Conservation (phyloP, 2,329 filamentous ascomycete species). For the Sphaerulina vaccinii region DNA sequence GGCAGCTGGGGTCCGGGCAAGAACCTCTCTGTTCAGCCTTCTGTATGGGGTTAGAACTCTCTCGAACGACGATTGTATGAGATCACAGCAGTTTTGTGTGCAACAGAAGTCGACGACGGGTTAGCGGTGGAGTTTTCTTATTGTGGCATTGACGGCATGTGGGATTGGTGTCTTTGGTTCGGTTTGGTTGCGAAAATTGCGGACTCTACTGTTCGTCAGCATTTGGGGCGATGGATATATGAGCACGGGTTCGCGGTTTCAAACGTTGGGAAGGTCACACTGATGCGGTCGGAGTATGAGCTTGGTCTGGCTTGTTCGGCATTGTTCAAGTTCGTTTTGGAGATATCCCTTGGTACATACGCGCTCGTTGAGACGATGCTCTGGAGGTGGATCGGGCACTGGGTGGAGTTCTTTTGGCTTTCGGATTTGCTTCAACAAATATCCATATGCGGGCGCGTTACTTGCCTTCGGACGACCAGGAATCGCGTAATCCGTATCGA, state of each 20-base stretch:
- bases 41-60: conserved; percentile 77
- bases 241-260: conserved; percentile 8
- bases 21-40: conserved; percentile 82
- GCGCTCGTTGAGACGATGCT: background rate
- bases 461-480: too few species aligned
- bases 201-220: conserved; percentile 11
- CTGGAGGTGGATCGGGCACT: background rate
- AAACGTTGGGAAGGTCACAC: background rate
- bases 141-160: conserved; percentile 24
- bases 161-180: conserved; percentile 21
- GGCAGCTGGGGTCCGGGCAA: conserved; percentile 79
- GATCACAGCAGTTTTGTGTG: conserved; percentile 10
- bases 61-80: conserved; percentile 8
- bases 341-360: conserved; percentile 14
- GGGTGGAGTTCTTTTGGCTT: background rate
- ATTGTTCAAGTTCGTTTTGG: background rate
- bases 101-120: conserved; percentile 17
- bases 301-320: background rate
- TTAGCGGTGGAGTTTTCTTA: conserved; percentile 22
- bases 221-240: conserved; percentile 2
- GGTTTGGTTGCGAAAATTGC: conserved; percentile 8
- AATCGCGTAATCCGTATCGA: too few species aligned
- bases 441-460: background rate
- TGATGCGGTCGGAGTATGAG: conserved; percentile 4
- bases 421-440: background rate